Conservation (phyloP, 495 filamentous ascomycete genomes). For the Xylaria longipes region DNA sequence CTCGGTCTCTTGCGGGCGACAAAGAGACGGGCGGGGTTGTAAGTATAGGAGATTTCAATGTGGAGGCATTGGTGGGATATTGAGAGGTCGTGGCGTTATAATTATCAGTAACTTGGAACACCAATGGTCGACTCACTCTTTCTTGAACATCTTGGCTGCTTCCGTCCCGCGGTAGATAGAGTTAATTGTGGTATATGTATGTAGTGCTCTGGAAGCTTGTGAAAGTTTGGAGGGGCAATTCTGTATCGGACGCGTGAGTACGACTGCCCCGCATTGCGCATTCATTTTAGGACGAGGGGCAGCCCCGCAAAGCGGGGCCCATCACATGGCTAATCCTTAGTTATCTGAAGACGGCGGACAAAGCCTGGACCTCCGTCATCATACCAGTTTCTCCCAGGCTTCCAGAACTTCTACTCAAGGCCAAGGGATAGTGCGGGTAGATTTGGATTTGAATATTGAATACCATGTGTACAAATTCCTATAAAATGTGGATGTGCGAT, state of each 20-base stretch:
- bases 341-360: not conserved
- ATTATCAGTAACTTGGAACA: not conserved
- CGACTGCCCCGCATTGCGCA: slow-evolving; percentile 28
- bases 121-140: slow-evolving; percentile 66
- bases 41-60: not conserved
- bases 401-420: not conserved
- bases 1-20: not conserved
- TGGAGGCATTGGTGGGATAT: slow-evolving; percentile 33
- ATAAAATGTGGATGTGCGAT: not conserved
- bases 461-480: not conserved
- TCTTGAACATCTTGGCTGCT: slow-evolving; percentile 79
- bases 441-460: not conserved
- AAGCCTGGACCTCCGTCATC: not conserved
- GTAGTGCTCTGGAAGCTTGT: slow-evolving; percentile 34
- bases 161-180: slow-evolving; percentile 15
- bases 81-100: not conserved
- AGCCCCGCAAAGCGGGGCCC: slow-evolving; percentile 16
- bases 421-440: not conserved
- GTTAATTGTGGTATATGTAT: slow-evolving; percentile 11
- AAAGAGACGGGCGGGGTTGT: slow-evolving; percentile 18
- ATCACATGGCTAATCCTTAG: not conserved
- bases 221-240: slow-evolving; percentile 45
- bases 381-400: not conserved
- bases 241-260: slow-evolving; percentile 15
- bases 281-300: slow-evolving; percentile 35